Conservation (phyloP, 352 stramenopile species). For the Elongisporangium anandrum region DNA sequence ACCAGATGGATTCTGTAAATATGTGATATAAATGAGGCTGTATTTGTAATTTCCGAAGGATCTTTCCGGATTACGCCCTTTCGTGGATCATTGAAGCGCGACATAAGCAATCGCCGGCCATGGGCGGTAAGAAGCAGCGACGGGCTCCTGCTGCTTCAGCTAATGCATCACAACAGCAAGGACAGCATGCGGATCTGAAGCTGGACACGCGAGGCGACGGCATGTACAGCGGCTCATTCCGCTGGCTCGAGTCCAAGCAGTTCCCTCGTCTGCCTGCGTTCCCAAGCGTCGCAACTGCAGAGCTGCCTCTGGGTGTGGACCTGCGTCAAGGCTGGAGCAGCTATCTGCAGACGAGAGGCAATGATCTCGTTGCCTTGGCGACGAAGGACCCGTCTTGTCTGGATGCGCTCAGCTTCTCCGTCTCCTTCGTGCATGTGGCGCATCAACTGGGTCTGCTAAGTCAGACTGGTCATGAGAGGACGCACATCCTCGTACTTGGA, state of each 20-base stretch:
- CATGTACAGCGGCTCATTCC: conserved; percentile 80
- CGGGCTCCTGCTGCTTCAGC: no score
- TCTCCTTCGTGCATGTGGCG: conserved; percentile 51
- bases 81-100: conserved; percentile 4
- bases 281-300: conserved; percentile 1
- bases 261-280: conserved; percentile 38
- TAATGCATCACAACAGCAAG: conserved; percentile 3
- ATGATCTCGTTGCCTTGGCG: conserved; percentile 31
- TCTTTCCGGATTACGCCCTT: conserved; percentile 9
- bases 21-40: background rate
- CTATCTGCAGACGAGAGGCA: conserved; percentile 28
- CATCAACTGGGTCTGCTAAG: conserved; percentile 28
- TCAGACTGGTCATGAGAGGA: background rate
- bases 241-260: conserved; percentile 61
- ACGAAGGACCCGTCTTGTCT: conserved; percentile 58
- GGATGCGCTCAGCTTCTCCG: conserved; percentile 69
- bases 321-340: conserved; percentile 44
- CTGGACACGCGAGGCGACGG: conserved; percentile 65
- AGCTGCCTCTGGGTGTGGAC: conserved; percentile 3
- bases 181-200: conserved; percentile 30
- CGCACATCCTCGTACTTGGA: conserved; percentile 48
- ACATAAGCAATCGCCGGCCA: conserved; percentile 7
- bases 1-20: background rate
- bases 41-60: conserved; percentile 1
- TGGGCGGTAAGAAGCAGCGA: conserved; percentile 20